phyloP scores from a whole-genome alignment of 257 asterid species.

The Scutellaria minor region DNA sequence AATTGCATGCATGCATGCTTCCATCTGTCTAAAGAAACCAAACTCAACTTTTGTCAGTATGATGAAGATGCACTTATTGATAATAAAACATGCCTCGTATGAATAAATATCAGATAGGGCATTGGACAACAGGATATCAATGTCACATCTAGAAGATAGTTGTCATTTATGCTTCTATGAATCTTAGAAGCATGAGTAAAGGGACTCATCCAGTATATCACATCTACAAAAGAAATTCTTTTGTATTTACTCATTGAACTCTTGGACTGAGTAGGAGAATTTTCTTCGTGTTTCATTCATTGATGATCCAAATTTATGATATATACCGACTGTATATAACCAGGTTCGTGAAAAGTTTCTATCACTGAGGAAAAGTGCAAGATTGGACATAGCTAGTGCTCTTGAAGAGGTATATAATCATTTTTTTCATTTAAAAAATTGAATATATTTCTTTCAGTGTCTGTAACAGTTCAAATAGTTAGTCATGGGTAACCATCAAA shows the following conservation, averaged over 20 bases:
- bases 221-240: neutral
- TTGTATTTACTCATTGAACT: neutral
- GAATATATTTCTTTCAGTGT: slow-evolving; percentile 32
- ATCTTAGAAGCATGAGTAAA: slow-evolving; percentile 9
- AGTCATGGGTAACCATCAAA: slow-evolving; percentile 63
- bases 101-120: slow-evolving; percentile 1
- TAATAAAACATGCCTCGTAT: neutral
- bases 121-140: slow-evolving; percentile 5
- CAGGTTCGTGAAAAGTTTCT: slow-evolving; percentile 95
- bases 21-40: slow-evolving; percentile 14
- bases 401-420: slow-evolving; percentile 80
- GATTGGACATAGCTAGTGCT: slow-evolving; percentile 77
- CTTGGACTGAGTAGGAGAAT: neutral
- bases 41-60: neutral
- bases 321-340: slow-evolving; percentile 10
- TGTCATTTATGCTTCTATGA: neutral
- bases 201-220: neutral
- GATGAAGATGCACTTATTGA: neutral
- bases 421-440: slow-evolving; percentile 25
- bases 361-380: slow-evolving; percentile 84
- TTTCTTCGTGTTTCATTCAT: neutral
- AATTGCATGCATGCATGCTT: slow-evolving; percentile 16
- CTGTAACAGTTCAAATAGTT: slow-evolving; percentile 54
- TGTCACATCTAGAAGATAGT: neutral
- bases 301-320: slow-evolving; percentile 12